Percentiles rank a stretch among this genome's conserved stretches.
phyloP scores from a whole-genome alignment of 2,329 filamentous ascomycete genomes.

The Calonectria ilicicola region DNA sequence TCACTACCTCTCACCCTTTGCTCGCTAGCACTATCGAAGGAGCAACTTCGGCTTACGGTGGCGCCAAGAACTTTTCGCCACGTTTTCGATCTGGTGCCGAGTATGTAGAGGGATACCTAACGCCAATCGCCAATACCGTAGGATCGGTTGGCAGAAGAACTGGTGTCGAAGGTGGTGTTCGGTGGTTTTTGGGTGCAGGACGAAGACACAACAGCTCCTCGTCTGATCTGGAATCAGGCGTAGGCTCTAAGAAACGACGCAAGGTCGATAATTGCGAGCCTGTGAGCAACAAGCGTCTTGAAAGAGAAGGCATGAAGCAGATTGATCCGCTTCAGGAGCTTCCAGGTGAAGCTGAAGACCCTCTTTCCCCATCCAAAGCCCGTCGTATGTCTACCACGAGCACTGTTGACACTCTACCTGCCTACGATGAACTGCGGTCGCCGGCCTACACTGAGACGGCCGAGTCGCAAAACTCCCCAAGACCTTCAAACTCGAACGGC shows the following conservation, averaged over 20 bases:
- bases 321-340: slow-evolving; percentile 35
- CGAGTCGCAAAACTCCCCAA: slow-evolving; percentile 46
- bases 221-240: slow-evolving; percentile 60
- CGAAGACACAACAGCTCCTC: slow-evolving; percentile 62
- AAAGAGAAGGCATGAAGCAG: slow-evolving; percentile 44
- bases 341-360: slow-evolving; percentile 36
- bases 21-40: slow-evolving; percentile 87
- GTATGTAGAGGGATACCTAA: slow-evolving; percentile 89
- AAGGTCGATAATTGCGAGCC: slow-evolving; percentile 61
- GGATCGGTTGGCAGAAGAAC: slow-evolving; percentile 86
- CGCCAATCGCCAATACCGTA: slow-evolving; percentile 87
- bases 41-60: slow-evolving; percentile 86
- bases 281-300: slow-evolving; percentile 45
- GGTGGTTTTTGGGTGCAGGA: slow-evolving; percentile 80
- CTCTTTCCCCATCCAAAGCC: slow-evolving; percentile 46
- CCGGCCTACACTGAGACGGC: slow-evolving; percentile 78
- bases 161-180: slow-evolving; percentile 86
- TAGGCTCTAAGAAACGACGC: slow-evolving; percentile 67
- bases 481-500: slow-evolving; percentile 42
- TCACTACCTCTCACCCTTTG: slow-evolving; percentile 89
- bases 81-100: slow-evolving; percentile 90
- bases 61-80: slow-evolving; percentile 90
- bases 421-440: slow-evolving; percentile 83
- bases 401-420: slow-evolving; percentile 80
- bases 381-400: slow-evolving; percentile 74